A percentile compares a stretch with the other conserved stretches of the same genome.
Evolutionary conservation across 495 filamentous ascomycete species (phyloP).

Genomic region (Sabuloglossum arenarium): DNA sequence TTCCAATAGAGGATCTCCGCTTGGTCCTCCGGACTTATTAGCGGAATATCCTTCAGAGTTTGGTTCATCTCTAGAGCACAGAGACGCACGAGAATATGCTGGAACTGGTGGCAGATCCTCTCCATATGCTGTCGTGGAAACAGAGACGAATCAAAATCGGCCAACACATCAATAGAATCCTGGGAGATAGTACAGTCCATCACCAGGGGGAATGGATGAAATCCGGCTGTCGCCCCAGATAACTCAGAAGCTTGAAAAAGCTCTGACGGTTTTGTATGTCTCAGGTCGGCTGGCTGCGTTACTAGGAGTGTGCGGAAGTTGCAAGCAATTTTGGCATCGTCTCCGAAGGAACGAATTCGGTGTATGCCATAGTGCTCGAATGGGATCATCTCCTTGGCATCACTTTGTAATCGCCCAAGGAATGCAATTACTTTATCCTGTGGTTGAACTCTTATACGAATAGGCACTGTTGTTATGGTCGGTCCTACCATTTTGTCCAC

Average conservation of each 20-base stretch:
- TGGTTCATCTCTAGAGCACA: no score
- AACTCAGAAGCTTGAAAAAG: not conserved
- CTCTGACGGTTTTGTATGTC: not conserved
- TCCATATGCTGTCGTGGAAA: no score
- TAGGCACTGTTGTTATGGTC: slow-evolving; percentile 43
- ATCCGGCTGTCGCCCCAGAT: not conserved
- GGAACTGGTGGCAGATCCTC: no score
- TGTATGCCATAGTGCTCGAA: not conserved
- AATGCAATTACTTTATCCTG: not conserved
- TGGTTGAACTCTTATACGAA: slow-evolving; percentile 16
- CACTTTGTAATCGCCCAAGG: not conserved
- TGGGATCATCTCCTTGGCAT: not conserved
- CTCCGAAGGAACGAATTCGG: not conserved
- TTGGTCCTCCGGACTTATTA: no score
- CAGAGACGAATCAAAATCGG: no score
- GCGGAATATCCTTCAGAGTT: no score
- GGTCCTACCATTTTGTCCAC: slow-evolving; percentile 34
- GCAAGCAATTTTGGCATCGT: not conserved
- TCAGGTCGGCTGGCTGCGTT: not conserved
- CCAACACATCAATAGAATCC: no score
- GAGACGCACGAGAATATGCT: no score
- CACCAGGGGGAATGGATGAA: no score
- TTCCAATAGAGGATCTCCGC: no score
- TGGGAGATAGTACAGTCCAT: no score
- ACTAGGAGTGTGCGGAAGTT: not conserved